Conservation (phyloP, 1,284 basidiomycete species). For the Ganoderma lucidum region DNA sequence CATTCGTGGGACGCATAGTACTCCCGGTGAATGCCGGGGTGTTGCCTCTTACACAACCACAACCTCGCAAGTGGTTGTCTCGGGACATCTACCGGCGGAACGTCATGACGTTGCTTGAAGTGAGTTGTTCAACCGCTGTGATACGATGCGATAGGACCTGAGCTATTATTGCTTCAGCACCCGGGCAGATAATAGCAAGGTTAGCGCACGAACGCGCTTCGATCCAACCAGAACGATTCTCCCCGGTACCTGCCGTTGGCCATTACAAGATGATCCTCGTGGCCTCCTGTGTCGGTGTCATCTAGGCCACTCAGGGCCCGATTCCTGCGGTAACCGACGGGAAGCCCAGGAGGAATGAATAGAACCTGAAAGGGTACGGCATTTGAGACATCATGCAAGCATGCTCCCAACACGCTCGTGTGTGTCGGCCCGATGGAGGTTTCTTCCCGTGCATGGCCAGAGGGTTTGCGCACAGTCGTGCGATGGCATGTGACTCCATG, state of each 20-base stretch:
- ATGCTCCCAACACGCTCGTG: not conserved
- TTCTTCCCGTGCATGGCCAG: not conserved
- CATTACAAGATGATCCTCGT: not conserved
- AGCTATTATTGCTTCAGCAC: conserved; percentile 4
- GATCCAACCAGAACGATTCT: not conserved
- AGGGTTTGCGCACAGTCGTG: not conserved
- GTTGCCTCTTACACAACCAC: not conserved
- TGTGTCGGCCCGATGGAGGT: not conserved
- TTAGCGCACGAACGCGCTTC: conserved; percentile 1
- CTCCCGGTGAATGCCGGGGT: not conserved
- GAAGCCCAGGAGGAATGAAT: not conserved
- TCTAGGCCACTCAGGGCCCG: not conserved
- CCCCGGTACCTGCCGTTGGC: not conserved
- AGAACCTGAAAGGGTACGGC: not conserved
- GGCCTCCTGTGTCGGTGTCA: not conserved
- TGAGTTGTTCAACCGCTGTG: not conserved
- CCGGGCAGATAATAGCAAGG: not conserved
- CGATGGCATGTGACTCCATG: not conserved
- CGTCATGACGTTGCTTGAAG: not conserved
- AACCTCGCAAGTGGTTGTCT: not conserved
- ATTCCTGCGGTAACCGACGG: conserved; percentile 1
- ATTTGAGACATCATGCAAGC: not conserved
- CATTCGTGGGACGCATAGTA: not conserved
- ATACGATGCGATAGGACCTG: conserved; percentile 3
- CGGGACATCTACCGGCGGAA: not conserved